These are phyloP conservation scores for Testicularia cyperi DNA, from an alignment of 1,284 basidiomycete genomes.

Conservation along the genomic window DNA sequence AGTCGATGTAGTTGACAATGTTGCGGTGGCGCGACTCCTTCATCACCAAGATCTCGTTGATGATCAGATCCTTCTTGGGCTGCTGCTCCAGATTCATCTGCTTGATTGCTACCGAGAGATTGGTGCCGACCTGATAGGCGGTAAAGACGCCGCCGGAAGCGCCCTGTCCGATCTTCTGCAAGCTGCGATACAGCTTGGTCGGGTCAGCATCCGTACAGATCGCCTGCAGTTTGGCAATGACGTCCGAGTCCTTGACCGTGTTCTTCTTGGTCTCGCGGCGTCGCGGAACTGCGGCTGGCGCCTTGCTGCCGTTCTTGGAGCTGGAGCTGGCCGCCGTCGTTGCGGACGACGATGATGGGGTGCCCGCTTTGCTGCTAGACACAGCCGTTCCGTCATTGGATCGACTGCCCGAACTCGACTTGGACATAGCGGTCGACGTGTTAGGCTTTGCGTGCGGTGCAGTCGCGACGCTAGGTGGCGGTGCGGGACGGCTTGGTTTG, in stretches of 20 bases:
- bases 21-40: slow-evolving; percentile 91
- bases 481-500: slow-evolving; percentile 44
- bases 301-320: slow-evolving; percentile 14
- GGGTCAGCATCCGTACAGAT: slow-evolving; percentile 98
- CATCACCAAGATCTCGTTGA: slow-evolving; percentile 99
- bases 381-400: not conserved
- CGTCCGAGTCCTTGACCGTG: slow-evolving; percentile 77
- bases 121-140: slow-evolving; percentile 91
- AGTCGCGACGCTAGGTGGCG: slow-evolving; percentile 7
- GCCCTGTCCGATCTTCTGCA: slow-evolving; percentile 96
- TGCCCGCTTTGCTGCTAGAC: slow-evolving; percentile 1
- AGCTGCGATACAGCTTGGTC: slow-evolving; percentile 83
- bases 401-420: not conserved
- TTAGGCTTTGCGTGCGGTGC: not conserved
- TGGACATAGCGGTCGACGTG: not conserved
- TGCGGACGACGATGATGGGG: slow-evolving; percentile 3
- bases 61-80: slow-evolving; percentile 98
- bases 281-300: slow-evolving; percentile 63
- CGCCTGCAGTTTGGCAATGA: slow-evolving; percentile 83
- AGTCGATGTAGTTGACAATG: slow-evolving; percentile 99
- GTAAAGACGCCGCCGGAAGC: slow-evolving; percentile 98
- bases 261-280: slow-evolving; percentile 74
- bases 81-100: slow-evolving; percentile 99
- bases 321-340: not conserved
- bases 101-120: slow-evolving; percentile 94